Conservation (phyloP, 331 rosid genomes). For the Ulmus americana region DNA sequence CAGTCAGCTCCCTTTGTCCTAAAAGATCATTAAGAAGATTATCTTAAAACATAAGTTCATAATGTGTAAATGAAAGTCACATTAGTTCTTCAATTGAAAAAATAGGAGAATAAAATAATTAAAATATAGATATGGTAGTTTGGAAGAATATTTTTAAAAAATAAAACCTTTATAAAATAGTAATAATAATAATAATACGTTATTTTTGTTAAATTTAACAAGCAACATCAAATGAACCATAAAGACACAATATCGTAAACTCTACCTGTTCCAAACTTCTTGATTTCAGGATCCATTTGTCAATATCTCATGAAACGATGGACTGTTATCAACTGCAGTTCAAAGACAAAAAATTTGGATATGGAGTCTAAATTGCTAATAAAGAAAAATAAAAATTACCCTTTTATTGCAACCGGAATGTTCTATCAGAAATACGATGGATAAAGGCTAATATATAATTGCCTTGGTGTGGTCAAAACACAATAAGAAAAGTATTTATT, state of each 20-base stretch:
- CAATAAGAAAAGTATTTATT: neutral
- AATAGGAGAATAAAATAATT: neutral
- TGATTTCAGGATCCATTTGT: slow-evolving; percentile 77
- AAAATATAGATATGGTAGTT: neutral
- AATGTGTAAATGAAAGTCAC: neutral
- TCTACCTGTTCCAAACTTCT: slow-evolving; percentile 91
- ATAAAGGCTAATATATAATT: neutral
- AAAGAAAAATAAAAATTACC: neutral
- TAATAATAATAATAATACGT: neutral
- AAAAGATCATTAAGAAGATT: slow-evolving; percentile 7
- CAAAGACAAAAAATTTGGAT: slow-evolving; percentile 4
- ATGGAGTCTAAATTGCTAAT: neutral
- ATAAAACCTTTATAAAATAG: neutral
- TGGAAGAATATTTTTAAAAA: neutral
- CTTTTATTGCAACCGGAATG: neutral
- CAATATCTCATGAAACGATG: slow-evolving; percentile 38
- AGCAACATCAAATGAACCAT: neutral
- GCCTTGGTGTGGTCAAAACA: neutral
- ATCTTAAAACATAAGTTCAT: neutral
- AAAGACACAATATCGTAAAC: slow-evolving; percentile 11
- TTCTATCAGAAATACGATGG: neutral
- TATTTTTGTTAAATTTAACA: neutral
- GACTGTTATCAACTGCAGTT: slow-evolving; percentile 48
- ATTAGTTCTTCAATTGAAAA: neutral
- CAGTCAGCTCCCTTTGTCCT: slow-evolving; percentile 97